phyloP scores from a whole-genome alignment of 306 rosid species.

The Comarum palustre region DNA sequence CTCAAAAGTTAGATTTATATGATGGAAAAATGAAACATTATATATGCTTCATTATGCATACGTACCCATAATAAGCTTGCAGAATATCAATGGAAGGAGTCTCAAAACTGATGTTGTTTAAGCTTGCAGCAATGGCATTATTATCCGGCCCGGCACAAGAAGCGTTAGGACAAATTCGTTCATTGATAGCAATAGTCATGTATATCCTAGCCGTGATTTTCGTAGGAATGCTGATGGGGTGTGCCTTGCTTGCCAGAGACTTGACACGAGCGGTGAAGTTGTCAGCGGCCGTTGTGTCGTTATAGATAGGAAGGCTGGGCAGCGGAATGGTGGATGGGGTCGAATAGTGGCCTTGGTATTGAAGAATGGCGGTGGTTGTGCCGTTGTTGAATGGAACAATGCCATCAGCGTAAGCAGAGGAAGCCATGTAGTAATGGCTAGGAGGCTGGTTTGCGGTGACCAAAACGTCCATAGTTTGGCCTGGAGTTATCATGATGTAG shows the following conservation, averaged over 20 bases:
- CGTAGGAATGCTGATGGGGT: conserved; percentile 29
- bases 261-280: conserved; percentile 17
- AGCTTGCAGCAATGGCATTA: conserved; percentile 23
- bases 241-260: conserved; percentile 33
- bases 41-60: neutral
- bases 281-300: conserved; percentile 11
- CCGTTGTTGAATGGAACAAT: neutral
- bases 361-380: conserved; percentile 31
- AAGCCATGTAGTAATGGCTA: conserved; percentile 32
- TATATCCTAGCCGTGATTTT: conserved; percentile 19
- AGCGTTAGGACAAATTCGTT: conserved; percentile 21
- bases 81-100: conserved; percentile 22
- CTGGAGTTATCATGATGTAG: conserved; percentile 43
- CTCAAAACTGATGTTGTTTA: conserved; percentile 38
- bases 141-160: conserved; percentile 26
- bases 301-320: conserved; percentile 25
- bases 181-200: conserved; percentile 31
- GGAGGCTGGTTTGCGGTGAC: conserved; percentile 30
- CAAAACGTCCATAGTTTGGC: conserved; percentile 50
- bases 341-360: conserved; percentile 23
- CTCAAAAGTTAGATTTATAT: neutral
- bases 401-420: conserved; percentile 26
- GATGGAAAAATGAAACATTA: neutral
- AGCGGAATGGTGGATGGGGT: conserved; percentile 15
- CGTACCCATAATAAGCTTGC: conserved; percentile 39